Conservation (phyloP, 306 rosid species). For the Purshia tridentata region DNA sequence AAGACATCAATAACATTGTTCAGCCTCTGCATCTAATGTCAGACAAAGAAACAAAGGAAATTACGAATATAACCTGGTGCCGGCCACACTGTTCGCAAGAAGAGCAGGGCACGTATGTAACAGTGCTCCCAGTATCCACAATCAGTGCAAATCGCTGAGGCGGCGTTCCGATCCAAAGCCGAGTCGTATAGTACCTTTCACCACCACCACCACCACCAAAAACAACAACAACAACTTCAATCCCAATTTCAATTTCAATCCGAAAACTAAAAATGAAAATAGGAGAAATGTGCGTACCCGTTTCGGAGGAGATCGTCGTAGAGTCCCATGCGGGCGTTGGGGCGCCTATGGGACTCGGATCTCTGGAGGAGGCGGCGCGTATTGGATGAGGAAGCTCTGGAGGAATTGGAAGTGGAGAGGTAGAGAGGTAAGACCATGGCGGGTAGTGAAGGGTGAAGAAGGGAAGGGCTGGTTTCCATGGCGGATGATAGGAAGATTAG, state of each 20-base stretch:
- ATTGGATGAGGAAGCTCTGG: conserved; percentile 26
- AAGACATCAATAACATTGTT: conserved; percentile 6
- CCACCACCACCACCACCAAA: background rate
- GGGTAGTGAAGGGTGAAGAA: conserved; percentile 37
- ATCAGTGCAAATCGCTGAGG: conserved; percentile 89
- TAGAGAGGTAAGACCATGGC: conserved; percentile 77
- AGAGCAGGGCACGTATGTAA: conserved; percentile 92
- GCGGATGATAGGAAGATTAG: conserved; percentile 9
- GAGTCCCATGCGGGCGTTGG: conserved; percentile 88
- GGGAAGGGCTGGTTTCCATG: conserved; percentile 23
- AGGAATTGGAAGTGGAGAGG: conserved; percentile 45
- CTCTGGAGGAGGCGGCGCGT: conserved; percentile 64
- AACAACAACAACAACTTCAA: conserved; percentile 2
- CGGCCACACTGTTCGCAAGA: conserved; percentile 78
- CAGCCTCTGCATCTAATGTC: too few species aligned
- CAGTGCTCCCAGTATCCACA: conserved; percentile 96
- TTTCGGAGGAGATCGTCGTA: conserved; percentile 84
- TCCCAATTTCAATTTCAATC: background rate
- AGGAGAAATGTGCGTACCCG: conserved; percentile 47
- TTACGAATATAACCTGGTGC: conserved; percentile 41
- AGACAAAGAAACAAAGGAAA: too few species aligned
- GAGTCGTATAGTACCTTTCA: conserved; percentile 74
- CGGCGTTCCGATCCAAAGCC: conserved; percentile 95
- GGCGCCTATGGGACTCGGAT: conserved; percentile 42
- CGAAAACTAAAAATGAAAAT: background rate